Conservation (phyloP, 2,329 filamentous ascomycete genomes). For the Fusarium sp. region DNA sequence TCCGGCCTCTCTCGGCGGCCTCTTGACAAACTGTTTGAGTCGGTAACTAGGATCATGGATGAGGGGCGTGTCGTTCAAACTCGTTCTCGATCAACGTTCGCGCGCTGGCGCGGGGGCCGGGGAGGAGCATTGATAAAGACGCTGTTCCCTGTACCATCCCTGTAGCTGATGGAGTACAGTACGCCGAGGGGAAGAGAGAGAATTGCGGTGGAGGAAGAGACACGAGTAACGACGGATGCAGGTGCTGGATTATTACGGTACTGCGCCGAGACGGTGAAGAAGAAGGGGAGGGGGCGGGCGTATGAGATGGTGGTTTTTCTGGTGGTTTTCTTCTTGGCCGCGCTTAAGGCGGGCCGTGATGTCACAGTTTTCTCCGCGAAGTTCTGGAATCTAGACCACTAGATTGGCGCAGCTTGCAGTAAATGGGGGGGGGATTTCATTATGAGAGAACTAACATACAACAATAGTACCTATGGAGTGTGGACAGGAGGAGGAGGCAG, state of each 20-base stretch:
- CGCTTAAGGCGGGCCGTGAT: conserved; percentile 19
- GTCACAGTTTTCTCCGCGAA: conserved; percentile 22
- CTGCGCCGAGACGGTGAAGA: conserved; percentile 8
- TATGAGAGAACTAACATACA: conserved; percentile 2
- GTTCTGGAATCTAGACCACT: conserved; percentile 29
- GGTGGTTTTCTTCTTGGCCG: neutral
- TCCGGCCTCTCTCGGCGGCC: conserved; percentile 7
- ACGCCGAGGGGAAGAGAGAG: conserved; percentile 12
- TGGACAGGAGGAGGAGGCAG: neutral
- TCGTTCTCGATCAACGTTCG: conserved; percentile 31
- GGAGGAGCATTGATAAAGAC: conserved; percentile 28
- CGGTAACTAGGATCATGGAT: conserved; percentile 26
- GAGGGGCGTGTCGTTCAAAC: conserved; percentile 23
- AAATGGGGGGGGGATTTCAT: neutral
- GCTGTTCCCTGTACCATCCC: conserved; percentile 37
- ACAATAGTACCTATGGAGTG: conserved; percentile 8
- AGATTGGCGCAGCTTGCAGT: conserved; percentile 12
- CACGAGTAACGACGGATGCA: conserved; percentile 18
- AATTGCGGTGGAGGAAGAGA: conserved; percentile 17
- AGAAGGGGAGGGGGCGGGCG: neutral
- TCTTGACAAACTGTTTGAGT: conserved; percentile 4
- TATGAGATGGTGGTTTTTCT: neutral
- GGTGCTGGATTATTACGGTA: conserved; percentile 12
- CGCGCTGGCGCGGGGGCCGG: conserved; percentile 24
- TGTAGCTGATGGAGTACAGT: conserved; percentile 26